Percentiles rank a stretch among this genome's conserved stretches.
Conservation (phyloP, 1,139 yeast species). For the Geotrichum klebahnii region DNA sequence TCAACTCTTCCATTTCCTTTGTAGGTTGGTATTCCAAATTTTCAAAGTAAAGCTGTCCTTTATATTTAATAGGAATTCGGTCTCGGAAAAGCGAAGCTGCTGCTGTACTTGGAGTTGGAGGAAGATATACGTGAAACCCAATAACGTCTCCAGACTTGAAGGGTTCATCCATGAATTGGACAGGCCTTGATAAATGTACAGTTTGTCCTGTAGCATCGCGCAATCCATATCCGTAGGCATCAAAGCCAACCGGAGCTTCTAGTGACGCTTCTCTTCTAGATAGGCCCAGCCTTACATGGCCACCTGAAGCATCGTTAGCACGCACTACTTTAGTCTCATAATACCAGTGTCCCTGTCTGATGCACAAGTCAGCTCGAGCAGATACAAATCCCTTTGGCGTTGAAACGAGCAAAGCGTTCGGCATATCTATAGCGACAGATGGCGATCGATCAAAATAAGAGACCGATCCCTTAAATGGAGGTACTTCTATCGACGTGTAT, state of each 20-base stretch:
- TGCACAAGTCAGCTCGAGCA: constrained; percentile 67
- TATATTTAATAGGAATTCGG: constrained; percentile 82
- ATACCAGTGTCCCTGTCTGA: constrained; percentile 76
- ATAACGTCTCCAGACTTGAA: constrained; percentile 74
- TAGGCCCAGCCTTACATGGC: constrained; percentile 77
- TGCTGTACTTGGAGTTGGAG: constrained; percentile 36
- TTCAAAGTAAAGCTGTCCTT: constrained; percentile 74
- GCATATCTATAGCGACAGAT: constrained; percentile 49
- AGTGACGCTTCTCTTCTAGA: constrained; percentile 81
- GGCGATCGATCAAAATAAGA: constrained; percentile 70
- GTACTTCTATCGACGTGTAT: constrained; percentile 70
- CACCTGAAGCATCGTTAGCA: constrained; percentile 37
- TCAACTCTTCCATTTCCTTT: constrained; percentile 55
- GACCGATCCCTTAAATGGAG: constrained; percentile 61
- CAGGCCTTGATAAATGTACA: constrained; percentile 70
- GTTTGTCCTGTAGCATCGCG: constrained; percentile 78
- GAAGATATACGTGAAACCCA: constrained; percentile 74
- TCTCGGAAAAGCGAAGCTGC: constrained; percentile 48
- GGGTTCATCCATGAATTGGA: constrained; percentile 50
- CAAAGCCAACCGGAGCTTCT: constrained; percentile 95
- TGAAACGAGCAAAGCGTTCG: constrained; percentile 45
- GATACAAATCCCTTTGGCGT: constrained; percentile 77
- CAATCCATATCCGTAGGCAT: constrained; percentile 88
- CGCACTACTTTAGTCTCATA: constrained; percentile 63
- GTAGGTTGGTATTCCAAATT: constrained; percentile 79